Evolutionary conservation across 306 rosid genomes (phyloP).

Genomic region (Rosa multiflora): DNA sequence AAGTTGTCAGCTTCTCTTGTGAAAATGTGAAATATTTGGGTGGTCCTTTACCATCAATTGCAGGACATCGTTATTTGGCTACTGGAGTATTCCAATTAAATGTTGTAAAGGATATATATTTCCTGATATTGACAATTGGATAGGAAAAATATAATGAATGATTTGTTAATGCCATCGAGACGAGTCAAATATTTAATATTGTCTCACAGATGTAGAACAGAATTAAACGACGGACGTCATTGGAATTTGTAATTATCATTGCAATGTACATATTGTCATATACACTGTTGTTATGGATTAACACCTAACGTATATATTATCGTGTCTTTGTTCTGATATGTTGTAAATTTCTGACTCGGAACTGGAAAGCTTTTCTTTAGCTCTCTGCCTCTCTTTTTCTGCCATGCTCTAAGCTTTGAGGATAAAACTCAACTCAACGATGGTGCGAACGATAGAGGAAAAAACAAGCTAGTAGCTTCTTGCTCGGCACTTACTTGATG

Average conservation of each 20-base stretch:
- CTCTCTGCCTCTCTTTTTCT: background rate
- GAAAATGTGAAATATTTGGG: background rate
- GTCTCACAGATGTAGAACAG: background rate
- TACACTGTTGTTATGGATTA: background rate
- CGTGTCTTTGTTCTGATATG: background rate
- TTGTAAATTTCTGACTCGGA: background rate
- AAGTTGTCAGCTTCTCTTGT: background rate
- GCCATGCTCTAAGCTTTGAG: background rate
- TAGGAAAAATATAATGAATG: background rate
- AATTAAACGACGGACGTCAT: background rate
- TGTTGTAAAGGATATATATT: background rate
- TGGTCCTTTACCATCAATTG: background rate
- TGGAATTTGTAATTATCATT: constrained; percentile 8
- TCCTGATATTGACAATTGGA: background rate
- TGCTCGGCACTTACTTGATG: too few relatives aligned
- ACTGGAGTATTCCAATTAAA: background rate
- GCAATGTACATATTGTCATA: background rate
- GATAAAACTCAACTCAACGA: background rate
- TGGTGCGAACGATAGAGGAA: background rate
- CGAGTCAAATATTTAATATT: background rate
- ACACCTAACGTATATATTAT: background rate
- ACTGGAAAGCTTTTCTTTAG: background rate
- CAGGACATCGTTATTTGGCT: constrained; percentile 2
- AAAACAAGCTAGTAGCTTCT: background rate
- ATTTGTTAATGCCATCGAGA: background rate